Evolutionary conservation across 2,329 filamentous ascomycete genomes (phyloP).

Genomic region (Emmonsiellopsis sp.): DNA sequence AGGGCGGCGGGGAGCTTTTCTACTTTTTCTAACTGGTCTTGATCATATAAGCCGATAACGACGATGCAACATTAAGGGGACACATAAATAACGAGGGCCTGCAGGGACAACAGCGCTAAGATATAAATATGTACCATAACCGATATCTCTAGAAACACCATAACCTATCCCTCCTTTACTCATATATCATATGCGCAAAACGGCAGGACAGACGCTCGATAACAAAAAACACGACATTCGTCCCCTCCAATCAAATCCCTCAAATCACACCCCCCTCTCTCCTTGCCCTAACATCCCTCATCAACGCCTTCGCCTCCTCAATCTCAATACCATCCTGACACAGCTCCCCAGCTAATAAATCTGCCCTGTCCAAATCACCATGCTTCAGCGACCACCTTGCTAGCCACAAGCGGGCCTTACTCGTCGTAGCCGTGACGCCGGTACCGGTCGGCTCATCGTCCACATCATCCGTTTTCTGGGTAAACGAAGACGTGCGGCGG

Average conservation of each 20-base stretch:
- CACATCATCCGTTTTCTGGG: slow-evolving; percentile 26
- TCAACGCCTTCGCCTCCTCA: slow-evolving; percentile 89
- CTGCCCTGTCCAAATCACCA: slow-evolving; percentile 66
- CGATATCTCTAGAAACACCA: too few relatives aligned
- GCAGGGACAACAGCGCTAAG: too few relatives aligned
- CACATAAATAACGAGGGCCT: too few relatives aligned
- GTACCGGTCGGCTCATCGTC: slow-evolving; percentile 47
- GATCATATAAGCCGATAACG: too few relatives aligned
- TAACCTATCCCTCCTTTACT: too few relatives aligned
- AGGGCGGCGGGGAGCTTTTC: too few relatives aligned
- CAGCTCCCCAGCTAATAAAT: slow-evolving; percentile 76
- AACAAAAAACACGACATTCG: too few relatives aligned
- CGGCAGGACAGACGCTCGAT: too few relatives aligned
- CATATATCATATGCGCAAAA: too few relatives aligned
- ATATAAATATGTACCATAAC: too few relatives aligned
- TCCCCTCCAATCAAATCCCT: background rate
- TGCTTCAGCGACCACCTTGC: slow-evolving; percentile 70
- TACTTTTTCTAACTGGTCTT: too few relatives aligned
- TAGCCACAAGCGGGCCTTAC: slow-evolving; percentile 88
- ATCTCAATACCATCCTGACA: slow-evolving; percentile 95
- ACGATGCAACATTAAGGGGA: too few relatives aligned
- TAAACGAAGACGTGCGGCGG: slow-evolving; percentile 20
- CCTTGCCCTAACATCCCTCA: slow-evolving; percentile 73
- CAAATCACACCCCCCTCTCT: slow-evolving; percentile 42
- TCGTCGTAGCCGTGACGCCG: slow-evolving; percentile 84